A percentile compares a stretch with the other conserved stretches of the same genome.
These are phyloP conservation scores for Populus simonii DNA, from an alignment of 345 rosid genomes.

Conservation along the genomic window DNA sequence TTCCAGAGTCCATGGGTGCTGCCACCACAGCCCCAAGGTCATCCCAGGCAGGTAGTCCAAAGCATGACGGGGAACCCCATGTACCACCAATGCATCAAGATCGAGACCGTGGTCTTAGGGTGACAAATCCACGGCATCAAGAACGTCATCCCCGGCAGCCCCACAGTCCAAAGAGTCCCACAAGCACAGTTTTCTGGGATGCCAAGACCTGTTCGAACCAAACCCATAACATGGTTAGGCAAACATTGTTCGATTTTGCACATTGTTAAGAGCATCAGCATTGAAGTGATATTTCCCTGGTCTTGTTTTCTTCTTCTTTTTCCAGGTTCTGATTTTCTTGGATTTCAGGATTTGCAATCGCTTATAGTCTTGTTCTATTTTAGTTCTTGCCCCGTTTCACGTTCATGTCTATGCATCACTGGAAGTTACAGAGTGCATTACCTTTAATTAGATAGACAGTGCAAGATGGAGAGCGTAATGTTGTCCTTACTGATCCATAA, in stretches of 20 bases:
- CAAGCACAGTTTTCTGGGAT: constrained; percentile 9
- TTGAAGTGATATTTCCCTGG: not conserved
- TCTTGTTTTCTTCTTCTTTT: not conserved
- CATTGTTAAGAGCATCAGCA: not conserved
- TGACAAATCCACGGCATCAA: not conserved
- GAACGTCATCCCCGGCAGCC: constrained; percentile 13
- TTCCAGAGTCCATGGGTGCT: not conserved
- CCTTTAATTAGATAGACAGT: not conserved
- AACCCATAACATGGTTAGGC: constrained; percentile 37
- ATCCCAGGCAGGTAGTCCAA: not conserved
- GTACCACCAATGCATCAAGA: not conserved
- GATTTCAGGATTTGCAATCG: not conserved
- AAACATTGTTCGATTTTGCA: not conserved
- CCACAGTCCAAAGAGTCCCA: constrained; percentile 3
- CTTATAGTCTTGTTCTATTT: not conserved
- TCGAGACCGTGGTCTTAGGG: not conserved
- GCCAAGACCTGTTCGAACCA: constrained; percentile 35
- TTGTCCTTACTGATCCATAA: not conserved
- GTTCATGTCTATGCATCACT: not conserved
- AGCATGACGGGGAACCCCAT: not conserved
- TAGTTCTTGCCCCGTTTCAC: not conserved
- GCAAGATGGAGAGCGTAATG: not conserved
- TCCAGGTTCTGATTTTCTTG: not conserved
- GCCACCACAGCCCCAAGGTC: not conserved
- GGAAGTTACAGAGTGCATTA: not conserved